Base-by-base conservation (phyloP, 345 rosid genomes). In the Cardamine resedifolia region DNA sequence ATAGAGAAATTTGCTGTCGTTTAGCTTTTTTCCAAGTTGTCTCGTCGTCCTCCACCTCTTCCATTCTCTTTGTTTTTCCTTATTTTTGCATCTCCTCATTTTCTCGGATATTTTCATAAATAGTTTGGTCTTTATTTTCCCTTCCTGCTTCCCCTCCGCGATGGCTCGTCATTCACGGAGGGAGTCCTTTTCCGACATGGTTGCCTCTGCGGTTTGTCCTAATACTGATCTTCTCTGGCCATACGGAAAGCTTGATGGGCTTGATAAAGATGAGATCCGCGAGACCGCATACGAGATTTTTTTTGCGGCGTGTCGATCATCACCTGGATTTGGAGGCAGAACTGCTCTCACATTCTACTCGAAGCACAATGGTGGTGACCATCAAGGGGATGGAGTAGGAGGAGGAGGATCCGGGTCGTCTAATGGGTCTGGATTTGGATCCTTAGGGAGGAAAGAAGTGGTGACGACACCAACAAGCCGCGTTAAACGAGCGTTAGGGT, bases 221-320 rank as follows among this genome's bases (percentile, higher is more conserved):
- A 77, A 73, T 21, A 23, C 77, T 7, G 93, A 88, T 77, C 89
- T 90, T 30, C 26, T 69, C 6, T 91, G 97, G 89, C 99, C 99
- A 7, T 91, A 87, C 2, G 87, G 85, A 12, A 78, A 83, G 70
- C 84, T 91, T 19, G 78, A 81, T 5, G 81, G 76, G 15, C 79
- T 89, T 2, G 90, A 88, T 7, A 21, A 73, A 1, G 88, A 90
- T 7, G 97, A 91, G 19, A 77, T 95, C 68, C 85, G 96, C 0
- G 94, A 87, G 66, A 82, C 90, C 0, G 91, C 99, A 9, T 95
- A 95, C 23, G 99, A 91, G 85, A 81, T 95, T 0, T 91, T 95
- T 74, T 87, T 95, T 78, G 87, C 91, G 0, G 76, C 96, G 1
- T 95, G 97, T 62, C 81, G 99, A 3, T 90, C 96, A 10, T 88